These are phyloP conservation scores for Aspergillus bertholletiae DNA, from an alignment of 495 filamentous ascomycete species.

Conservation along the genomic window DNA sequence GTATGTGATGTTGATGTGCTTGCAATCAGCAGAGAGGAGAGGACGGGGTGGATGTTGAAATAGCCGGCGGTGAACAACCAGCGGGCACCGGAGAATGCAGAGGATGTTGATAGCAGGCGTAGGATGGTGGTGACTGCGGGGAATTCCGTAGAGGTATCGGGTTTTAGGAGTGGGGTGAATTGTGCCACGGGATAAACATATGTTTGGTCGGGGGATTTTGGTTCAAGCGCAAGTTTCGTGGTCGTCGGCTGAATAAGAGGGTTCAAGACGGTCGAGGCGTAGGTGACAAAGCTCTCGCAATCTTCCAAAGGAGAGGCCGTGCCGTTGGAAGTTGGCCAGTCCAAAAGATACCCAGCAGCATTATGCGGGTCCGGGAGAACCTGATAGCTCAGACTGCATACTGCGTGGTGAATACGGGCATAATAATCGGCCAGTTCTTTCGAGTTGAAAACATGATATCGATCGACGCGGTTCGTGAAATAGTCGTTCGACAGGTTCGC, in stretches of 20 bases:
- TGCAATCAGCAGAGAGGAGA: constrained; percentile 72
- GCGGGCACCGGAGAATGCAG: constrained; percentile 59
- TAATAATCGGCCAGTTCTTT: constrained; percentile 80
- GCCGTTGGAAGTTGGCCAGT: constrained; percentile 76
- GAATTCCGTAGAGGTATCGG: constrained; percentile 83
- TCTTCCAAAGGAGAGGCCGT: constrained; percentile 67
- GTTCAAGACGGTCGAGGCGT: constrained; percentile 60
- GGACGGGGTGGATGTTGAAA: constrained; percentile 87
- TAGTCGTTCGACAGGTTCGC: constrained; percentile 94
- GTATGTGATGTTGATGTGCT: constrained; percentile 41
- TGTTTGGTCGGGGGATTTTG: constrained; percentile 52
- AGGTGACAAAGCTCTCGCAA: constrained; percentile 62
- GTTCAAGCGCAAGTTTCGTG: constrained; percentile 24
- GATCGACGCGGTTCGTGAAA: constrained; percentile 91
- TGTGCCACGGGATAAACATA: constrained; percentile 80
- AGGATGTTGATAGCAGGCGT: constrained; percentile 50
- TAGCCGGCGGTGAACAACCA: constrained; percentile 99
- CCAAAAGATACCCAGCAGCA: constrained; percentile 61
- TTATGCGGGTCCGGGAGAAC: constrained; percentile 58
- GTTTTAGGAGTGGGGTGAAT: constrained; percentile 75
- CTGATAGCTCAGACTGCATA: constrained; percentile 78
- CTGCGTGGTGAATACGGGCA: constrained; percentile 65
- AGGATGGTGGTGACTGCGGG: constrained; percentile 74
- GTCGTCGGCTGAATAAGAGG: constrained; percentile 57
- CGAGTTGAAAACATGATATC: constrained; percentile 88